Percentiles rank a stretch among this genome's conserved stretches.
phyloP scores from a whole-genome alignment of 345 rosid genomes.

The Cardiospermum halicacabum region DNA sequence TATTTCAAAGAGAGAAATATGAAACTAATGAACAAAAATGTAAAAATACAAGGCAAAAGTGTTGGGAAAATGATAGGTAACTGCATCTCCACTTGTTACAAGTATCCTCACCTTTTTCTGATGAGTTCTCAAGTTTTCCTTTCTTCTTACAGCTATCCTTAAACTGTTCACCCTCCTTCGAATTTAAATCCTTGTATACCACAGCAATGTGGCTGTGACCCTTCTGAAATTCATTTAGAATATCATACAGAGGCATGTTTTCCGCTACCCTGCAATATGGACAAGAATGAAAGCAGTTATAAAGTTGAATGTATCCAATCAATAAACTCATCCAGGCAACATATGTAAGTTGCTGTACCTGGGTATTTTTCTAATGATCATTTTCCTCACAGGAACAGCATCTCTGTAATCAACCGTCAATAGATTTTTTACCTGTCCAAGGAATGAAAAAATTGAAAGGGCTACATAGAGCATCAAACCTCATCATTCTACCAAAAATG shows the following conservation, averaged over 20 bases:
- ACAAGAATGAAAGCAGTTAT: slow-evolving; percentile 12
- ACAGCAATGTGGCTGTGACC: slow-evolving; percentile 97
- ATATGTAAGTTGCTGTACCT: slow-evolving; percentile 33
- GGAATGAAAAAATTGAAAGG: slow-evolving; percentile 2
- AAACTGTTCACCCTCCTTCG: slow-evolving; percentile 36
- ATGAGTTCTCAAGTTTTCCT: slow-evolving; percentile 31
- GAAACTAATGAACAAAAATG: slow-evolving; percentile 4
- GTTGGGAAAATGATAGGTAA: not conserved
- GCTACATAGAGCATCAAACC: not conserved
- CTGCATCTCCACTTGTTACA: slow-evolving; percentile 5
- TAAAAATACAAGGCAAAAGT: not conserved
- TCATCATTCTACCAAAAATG: not conserved
- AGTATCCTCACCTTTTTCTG: slow-evolving; percentile 38
- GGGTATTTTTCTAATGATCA: slow-evolving; percentile 86
- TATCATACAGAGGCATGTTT: slow-evolving; percentile 83
- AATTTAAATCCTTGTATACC: slow-evolving; percentile 67
- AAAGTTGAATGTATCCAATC: not conserved
- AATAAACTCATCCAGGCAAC: not conserved
- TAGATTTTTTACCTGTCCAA: slow-evolving; percentile 78
- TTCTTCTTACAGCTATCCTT: slow-evolving; percentile 58
- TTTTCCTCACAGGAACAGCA: slow-evolving; percentile 74
- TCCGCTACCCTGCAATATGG: slow-evolving; percentile 61
- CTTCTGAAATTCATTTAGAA: slow-evolving; percentile 92
- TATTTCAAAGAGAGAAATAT: slow-evolving; percentile 10
- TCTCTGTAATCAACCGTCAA: slow-evolving; percentile 66